Evolutionary conservation across 2,329 filamentous ascomycete species (phyloP).

Genomic region (Colletotrichum costaricense): DNA sequence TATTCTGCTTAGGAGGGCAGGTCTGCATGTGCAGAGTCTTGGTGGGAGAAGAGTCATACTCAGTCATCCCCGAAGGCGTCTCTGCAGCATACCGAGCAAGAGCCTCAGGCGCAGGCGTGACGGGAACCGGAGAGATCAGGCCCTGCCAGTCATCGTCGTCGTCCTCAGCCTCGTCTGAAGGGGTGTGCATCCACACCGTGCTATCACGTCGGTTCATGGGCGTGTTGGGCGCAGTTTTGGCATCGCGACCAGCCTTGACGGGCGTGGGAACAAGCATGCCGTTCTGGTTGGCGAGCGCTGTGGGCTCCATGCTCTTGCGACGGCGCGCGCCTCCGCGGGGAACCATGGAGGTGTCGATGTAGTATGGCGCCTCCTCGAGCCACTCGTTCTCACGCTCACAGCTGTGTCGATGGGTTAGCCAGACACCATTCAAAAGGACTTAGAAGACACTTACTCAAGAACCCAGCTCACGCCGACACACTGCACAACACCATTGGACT

Average conservation of each 20-base stretch:
- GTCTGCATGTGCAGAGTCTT: constrained; percentile 61
- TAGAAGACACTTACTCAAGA: constrained; percentile 74
- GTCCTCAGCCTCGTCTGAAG: constrained; percentile 56
- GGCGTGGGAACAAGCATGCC: constrained; percentile 66
- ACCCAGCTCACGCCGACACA: constrained; percentile 93
- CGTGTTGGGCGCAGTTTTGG: constrained; percentile 56
- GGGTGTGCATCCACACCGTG: constrained; percentile 65
- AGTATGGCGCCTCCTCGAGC: constrained; percentile 79
- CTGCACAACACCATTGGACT: constrained; percentile 78
- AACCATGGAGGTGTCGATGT: constrained; percentile 73
- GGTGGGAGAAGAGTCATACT: constrained; percentile 48
- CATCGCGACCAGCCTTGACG: constrained; percentile 43
- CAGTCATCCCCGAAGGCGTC: constrained; percentile 51
- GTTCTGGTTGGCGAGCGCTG: constrained; percentile 75
- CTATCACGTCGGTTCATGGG: constrained; percentile 65
- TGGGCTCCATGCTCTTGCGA: constrained; percentile 85
- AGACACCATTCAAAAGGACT: background rate
- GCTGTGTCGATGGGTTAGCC: constrained; percentile 50
- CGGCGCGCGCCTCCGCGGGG: constrained; percentile 78
- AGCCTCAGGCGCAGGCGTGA: constrained; percentile 67
- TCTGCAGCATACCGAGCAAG: constrained; percentile 64
- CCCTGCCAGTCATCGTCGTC: constrained; percentile 54
- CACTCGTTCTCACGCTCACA: constrained; percentile 82
- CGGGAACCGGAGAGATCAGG: constrained; percentile 66
- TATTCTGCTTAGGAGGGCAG: constrained; percentile 63